A percentile compares a stretch with the other conserved stretches of the same genome.
These are phyloP conservation scores for Plenodomus tracheiphilus DNA, from an alignment of 2,329 filamentous ascomycete species.

Conservation along the genomic window DNA sequence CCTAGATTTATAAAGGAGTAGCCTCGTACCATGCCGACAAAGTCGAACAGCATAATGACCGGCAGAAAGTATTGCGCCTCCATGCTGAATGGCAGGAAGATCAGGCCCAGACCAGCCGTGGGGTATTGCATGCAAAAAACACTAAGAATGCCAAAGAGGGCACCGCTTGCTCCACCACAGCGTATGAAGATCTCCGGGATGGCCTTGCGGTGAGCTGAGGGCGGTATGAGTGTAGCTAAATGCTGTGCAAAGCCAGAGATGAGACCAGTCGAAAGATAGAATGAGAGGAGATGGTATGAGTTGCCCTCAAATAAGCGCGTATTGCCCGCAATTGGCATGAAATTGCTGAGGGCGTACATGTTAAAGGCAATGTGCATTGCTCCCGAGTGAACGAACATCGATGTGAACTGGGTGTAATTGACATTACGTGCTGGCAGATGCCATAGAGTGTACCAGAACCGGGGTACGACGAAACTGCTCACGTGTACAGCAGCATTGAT, in stretches of 20 bases:
- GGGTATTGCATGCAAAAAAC: slow-evolving; percentile 41
- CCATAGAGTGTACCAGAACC: slow-evolving; percentile 32
- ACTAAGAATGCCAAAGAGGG: slow-evolving; percentile 35
- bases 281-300: slow-evolving; percentile 32
- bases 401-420: slow-evolving; percentile 37
- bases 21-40: slow-evolving; percentile 35
- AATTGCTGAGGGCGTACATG: slow-evolving; percentile 34
- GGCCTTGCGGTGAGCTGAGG: slow-evolving; percentile 9
- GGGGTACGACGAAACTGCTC: slow-evolving; percentile 23
- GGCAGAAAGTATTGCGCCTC: slow-evolving; percentile 38
- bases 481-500: slow-evolving; percentile 34
- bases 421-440: slow-evolving; percentile 34
- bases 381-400: slow-evolving; percentile 28
- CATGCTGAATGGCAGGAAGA: slow-evolving; percentile 37
- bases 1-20: slow-evolving; percentile 35
- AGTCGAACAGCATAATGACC: slow-evolving; percentile 39
- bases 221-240: slow-evolving; percentile 27
- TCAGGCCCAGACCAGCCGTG: slow-evolving; percentile 29
- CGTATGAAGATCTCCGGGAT: slow-evolving; percentile 30
- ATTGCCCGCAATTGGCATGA: slow-evolving; percentile 33
- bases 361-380: slow-evolving; percentile 18
- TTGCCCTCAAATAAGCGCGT: slow-evolving; percentile 36
- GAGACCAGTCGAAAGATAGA: slow-evolving; percentile 36
- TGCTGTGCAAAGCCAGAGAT: slow-evolving; percentile 38
- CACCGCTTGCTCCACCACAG: slow-evolving; percentile 40